phyloP scores from a whole-genome alignment of 2,329 filamentous ascomycete species.

The Paracoccidioides brasiliensis region DNA sequence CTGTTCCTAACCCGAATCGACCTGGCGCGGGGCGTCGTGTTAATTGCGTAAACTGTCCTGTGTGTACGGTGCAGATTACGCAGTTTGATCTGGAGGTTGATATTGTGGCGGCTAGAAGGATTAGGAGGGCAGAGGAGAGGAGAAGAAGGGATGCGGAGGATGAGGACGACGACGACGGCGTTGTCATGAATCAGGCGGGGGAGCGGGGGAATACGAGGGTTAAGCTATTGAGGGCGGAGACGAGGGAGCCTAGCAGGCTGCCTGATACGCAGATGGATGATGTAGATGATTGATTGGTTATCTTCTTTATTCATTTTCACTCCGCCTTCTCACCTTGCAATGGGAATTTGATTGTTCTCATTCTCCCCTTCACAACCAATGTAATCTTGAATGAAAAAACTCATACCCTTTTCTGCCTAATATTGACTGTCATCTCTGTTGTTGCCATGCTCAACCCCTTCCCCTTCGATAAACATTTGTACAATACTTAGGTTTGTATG shows the following conservation, averaged over 20 bases:
- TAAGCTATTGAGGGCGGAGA: neutral
- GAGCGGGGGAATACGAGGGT: neutral
- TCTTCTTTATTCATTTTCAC: neutral
- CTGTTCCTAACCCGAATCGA: conserved; percentile 8
- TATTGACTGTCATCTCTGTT: no score
- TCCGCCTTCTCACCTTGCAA: neutral
- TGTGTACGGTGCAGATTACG: conserved; percentile 28
- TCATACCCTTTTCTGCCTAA: no score
- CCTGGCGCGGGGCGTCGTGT: conserved; percentile 9
- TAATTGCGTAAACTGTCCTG: conserved; percentile 28
- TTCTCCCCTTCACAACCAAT: no score
- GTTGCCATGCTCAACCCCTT: no score
- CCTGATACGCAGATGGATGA: conserved; percentile 7
- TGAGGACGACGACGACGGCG: conserved; percentile 18
- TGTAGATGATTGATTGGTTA: neutral
- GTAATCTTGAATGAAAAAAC: no score
- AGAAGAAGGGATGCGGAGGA: conserved; percentile 19
- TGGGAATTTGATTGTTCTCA: no score
- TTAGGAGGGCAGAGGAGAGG: conserved; percentile 20
- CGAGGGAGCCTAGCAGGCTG: conserved; percentile 4
- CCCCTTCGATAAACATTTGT: no score
- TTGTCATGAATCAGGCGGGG: neutral
- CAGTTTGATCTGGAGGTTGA: conserved; percentile 28
- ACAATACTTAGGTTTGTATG: no score
- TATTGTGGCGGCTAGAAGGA: conserved; percentile 26